Evolutionary conservation across 2,329 filamentous ascomycete species (phyloP), one percentile per base, ranked within the genome.

Genomic region (Lasiodiplodia gonubiensis): DNA sequence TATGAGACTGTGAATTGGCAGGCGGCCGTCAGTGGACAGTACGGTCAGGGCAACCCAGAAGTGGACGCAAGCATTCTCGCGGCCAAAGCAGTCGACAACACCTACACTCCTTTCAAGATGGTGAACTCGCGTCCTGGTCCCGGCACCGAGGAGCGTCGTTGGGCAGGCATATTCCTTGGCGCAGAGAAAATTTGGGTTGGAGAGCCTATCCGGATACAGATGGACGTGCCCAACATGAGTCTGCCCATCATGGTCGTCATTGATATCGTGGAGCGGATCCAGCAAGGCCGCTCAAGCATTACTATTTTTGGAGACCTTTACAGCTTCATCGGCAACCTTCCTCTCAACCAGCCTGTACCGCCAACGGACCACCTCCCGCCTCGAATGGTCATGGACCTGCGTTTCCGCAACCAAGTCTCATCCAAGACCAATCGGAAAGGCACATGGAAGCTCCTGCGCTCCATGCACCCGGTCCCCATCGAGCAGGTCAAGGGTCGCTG

Each of bases 101-200:
- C 84, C 30, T 88, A 86, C 72, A 86, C 85, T 0, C 80, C 84
- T 2, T 83, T 86, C 67, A 81, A 83, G 59, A 78, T 75, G n/a
- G 75, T 82, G n/a, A 80, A 80, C 52, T 71, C 74, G 1, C 72
- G 80, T 1, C 75, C 76, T 3, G 73, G 75, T 25, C 74, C 76
- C 7, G 79, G 79, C 16, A 68, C 75, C 2, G 79, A 83, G 66
- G 81, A 83, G 54, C 74, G 78, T 3, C 78, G 82, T 65, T 88
- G 84, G 74, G 84, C 84, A 67, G 85, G 84, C 37, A 78, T 88
- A 60, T 88, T 82, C 72, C 74, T 88, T 0, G 86, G 86, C 6
- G 85, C 83, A 1, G 86, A 89, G 72, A 88, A 88, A 74, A 80
- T 88, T 25, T 88, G 86, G 84, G 75, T 83, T 23, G 85, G 86